A percentile compares a stretch with the other conserved stretches of the same genome.
These are phyloP conservation scores for Sporothrix globosa DNA, from an alignment of 2,329 filamentous ascomycete species.

Conservation along the genomic window DNA sequence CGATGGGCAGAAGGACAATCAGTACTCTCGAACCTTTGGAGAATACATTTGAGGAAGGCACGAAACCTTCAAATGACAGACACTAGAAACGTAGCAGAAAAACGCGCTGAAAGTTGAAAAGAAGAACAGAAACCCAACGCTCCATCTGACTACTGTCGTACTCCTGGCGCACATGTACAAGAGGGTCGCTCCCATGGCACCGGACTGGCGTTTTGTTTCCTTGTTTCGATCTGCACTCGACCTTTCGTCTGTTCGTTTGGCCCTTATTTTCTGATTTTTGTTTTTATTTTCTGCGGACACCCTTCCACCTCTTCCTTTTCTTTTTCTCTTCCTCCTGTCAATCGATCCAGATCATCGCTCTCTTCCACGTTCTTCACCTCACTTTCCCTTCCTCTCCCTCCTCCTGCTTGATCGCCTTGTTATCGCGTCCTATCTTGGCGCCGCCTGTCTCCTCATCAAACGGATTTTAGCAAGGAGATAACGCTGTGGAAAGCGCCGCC, in stretches of 20 bases:
- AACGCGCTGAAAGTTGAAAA: neutral
- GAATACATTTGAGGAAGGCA: neutral
- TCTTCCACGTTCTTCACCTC: neutral
- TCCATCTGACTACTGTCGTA: neutral
- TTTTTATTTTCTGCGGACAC: neutral
- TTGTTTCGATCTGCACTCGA: conserved; percentile 23
- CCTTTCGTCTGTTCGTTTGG: conserved; percentile 5
- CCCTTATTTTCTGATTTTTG: neutral
- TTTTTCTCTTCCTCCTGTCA: neutral
- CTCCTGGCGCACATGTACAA: conserved; percentile 12
- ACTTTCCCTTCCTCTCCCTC: neutral
- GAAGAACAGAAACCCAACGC: neutral
- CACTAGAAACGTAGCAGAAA: neutral
- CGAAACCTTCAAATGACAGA: neutral
- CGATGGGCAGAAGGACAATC: neutral
- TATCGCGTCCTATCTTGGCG: conserved; percentile 15
- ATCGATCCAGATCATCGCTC: neutral
- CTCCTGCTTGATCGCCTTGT: neutral
- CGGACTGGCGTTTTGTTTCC: neutral
- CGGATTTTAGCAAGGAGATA: conserved; percentile 20
- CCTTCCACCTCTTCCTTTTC: neutral
- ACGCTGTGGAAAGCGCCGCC: conserved; percentile 23
- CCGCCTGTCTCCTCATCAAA: neutral
- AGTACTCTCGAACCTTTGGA: neutral
- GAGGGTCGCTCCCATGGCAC: conserved; percentile 4